Evolutionary conservation across 2,329 filamentous ascomycete genomes (phyloP), one percentile per base, ranked within the genome.

Genomic region (Paecilomyces variotii): DNA sequence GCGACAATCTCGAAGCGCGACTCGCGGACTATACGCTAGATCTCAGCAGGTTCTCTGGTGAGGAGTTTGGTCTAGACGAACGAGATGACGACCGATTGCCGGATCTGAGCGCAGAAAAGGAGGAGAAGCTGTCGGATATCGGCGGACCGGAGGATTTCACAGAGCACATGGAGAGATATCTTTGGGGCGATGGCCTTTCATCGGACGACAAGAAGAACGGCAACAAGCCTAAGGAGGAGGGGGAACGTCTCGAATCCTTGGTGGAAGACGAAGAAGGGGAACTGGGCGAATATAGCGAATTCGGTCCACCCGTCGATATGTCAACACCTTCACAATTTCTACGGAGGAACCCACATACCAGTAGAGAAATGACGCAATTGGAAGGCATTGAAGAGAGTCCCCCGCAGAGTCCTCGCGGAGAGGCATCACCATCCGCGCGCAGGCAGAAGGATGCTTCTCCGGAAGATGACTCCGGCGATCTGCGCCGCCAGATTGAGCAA

Each of bases 121-220:
- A 64, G 25, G 73, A 74, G 12, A 63, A 68, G 28, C 59, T 74
- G 35, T 75, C 72, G 0, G 75, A 76, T 24, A 68, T 73, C 26
- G 74, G 72, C 6, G 75, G 75, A 0, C 75, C 75, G 2, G 71
- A 75, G 19, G 75, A 77, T 60, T 77, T 77, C 53, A 77, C 75
- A 0, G 65, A 70, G 32, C 76, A 77, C 49, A 65, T 77, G 63
- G 74, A 76, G 58, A 69, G 71, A 45, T 74, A 76, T 58, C 61
- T 77, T 26, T 66, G 71, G 61, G 70, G 68, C 2, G 69, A 69
- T 53, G 64, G 61, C 55, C 65, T 65, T 24, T 59, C 30, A 27
- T 56, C 45, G 24, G 53, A 57, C 27, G 56, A 57, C 25, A 63
- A 64, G 27, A 34, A 55, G 19, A 56, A 64, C 5, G 35, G 55